Base-by-base conservation (phyloP, 805 yeast species). In the Debaryomyces maramus region DNA sequence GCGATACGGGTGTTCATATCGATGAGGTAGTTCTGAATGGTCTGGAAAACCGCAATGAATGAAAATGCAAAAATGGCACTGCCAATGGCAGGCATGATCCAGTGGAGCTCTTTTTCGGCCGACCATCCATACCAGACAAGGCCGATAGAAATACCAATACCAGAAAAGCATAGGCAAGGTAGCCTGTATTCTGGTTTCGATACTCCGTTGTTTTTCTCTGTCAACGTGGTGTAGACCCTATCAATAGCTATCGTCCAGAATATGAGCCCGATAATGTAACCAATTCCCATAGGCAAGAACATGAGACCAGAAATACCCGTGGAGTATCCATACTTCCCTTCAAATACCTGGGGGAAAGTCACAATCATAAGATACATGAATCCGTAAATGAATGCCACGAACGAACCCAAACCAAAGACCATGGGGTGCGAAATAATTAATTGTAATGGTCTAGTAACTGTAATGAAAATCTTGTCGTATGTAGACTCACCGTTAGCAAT, bases 81-180 rank as follows among this genome's bases (percentile, higher is more conserved):
- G 3, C 89, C 90, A 21, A 83, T 63, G 21, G 67, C 63, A 0
- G 87, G 85, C 70, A 81, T 76, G 29, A 83, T 70, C 83, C 85
- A 83, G 38, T 70, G 78, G 32, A 78, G 52, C 21, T 73, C 55
- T 22, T 73, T 65, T 51, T 80, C 65, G 1, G 85, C 82, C 23
- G 82, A 73, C 89, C 88, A 83, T 11, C 88, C 89, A 51, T 78
- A 81, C 79, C 86, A 79, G 44, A 83, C 63, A 30, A 83, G 61
- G 0, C 88, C 88, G 10, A 70, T 65, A 0, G 88, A 81, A 46
- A 79, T 70, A 13, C 73, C 52, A 24, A 81, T 46, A 1, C 84
- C 80, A 14, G 75, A 64, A 11, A 66, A 57, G 45, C 78, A 65
- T 29, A 81, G 55, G 38, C 73, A 61, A 10, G 82, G 82, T 21